phyloP scores from a whole-genome alignment of 306 rosid genomes.

The Casuarina glauca region DNA sequence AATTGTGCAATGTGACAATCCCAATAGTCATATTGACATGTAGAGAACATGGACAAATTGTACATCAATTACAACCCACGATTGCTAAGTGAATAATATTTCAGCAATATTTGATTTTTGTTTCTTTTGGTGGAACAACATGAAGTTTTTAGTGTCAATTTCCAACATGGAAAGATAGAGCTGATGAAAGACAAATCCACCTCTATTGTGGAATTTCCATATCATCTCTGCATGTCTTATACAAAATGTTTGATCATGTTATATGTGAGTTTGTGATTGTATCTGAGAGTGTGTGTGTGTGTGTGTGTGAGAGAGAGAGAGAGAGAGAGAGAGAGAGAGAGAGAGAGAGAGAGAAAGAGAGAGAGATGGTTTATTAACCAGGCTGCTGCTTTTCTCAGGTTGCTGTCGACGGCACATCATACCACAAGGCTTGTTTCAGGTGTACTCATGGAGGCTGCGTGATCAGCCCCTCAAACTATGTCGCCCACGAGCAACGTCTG shows the following conservation, averaged over 20 bases:
- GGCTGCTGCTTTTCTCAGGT: slow-evolving; percentile 48
- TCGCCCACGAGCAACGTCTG: slow-evolving; percentile 81
- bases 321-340: not conserved
- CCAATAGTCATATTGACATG: not conserved
- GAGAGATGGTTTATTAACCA: not conserved
- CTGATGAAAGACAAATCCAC: not conserved
- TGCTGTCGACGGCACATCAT: slow-evolving; percentile 75
- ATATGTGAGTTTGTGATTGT: not conserved
- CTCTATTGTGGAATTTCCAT: not conserved
- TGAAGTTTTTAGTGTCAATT: not conserved
- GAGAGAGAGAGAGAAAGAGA: not conserved
- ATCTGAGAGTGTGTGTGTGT: not conserved
- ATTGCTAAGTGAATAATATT: not conserved
- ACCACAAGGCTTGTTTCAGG: slow-evolving; percentile 82
- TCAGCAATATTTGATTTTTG: not conserved
- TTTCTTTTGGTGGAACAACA: too few species aligned
- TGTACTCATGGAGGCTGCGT: slow-evolving; percentile 89
- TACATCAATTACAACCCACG: not conserved
- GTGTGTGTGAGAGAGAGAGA: not conserved
- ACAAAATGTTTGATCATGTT: not conserved
- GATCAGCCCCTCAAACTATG: slow-evolving; percentile 88
- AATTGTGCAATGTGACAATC: not conserved
- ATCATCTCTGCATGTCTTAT: too few species aligned
- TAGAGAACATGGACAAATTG: not conserved
- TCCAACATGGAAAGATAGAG: not conserved